A percentile compares a stretch with the other conserved stretches of the same genome.
Conservation (phyloP, 805 yeast genomes). For the Gaillardinia entomophila region DNA sequence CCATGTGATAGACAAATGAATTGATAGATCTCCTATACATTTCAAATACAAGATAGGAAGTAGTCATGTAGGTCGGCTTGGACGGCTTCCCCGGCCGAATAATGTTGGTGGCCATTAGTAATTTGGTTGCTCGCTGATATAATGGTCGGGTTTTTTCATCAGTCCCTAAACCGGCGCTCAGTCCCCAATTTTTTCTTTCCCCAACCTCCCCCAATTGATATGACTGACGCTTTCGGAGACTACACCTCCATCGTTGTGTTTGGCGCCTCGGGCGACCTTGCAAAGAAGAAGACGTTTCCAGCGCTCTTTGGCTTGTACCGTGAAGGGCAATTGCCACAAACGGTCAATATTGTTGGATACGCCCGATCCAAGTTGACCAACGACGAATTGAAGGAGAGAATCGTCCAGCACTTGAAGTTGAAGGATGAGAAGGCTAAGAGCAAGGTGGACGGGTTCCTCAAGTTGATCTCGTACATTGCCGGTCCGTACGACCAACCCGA, state of each 20-base stretch:
- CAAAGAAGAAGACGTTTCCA: conserved; percentile 92
- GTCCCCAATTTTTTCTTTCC: too few relatives aligned
- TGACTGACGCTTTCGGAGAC: conserved; percentile 48
- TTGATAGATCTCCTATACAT: too few relatives aligned
- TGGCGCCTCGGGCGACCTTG: conserved; percentile 94
- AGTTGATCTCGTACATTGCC: conserved; percentile 58
- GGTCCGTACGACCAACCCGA: conserved; percentile 79
- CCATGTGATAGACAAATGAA: too few relatives aligned
- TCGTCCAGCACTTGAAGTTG: conserved; percentile 54
- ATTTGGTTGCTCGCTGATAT: too few relatives aligned
- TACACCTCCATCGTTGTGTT: conserved; percentile 74
- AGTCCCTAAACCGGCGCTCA: too few relatives aligned
- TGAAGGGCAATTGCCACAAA: conserved; percentile 66
- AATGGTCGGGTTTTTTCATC: too few relatives aligned
- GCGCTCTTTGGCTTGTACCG: conserved; percentile 64
- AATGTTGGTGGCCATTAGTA: too few relatives aligned
- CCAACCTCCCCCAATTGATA: too few relatives aligned
- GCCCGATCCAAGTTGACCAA: conserved; percentile 75
- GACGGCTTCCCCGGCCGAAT: too few relatives aligned
- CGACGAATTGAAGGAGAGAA: conserved; percentile 63
- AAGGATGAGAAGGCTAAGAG: conserved; percentile 37
- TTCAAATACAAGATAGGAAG: too few relatives aligned
- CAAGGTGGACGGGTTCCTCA: conserved; percentile 58
- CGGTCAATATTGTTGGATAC: conserved; percentile 79
- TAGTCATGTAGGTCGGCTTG: too few relatives aligned